Evolutionary conservation across 148 eudicot species (phyloP).

Genomic region (Polygonum aviculare): DNA sequence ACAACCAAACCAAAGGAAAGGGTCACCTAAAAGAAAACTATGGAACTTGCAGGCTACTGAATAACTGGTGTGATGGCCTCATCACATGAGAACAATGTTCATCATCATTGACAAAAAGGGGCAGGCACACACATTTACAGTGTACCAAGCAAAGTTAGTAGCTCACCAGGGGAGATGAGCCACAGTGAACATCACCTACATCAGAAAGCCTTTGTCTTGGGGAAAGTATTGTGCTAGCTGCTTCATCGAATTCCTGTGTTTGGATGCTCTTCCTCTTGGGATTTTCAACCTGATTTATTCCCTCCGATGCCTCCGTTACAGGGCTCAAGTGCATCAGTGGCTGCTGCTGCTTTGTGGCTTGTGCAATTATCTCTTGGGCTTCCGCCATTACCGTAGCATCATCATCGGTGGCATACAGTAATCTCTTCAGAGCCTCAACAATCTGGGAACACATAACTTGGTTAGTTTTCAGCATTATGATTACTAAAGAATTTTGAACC

Average conservation of each 20-base stretch:
- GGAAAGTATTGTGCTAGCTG: slow-evolving; percentile 42
- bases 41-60: background rate
- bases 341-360: slow-evolving; percentile 30
- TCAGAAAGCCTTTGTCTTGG: slow-evolving; percentile 77
- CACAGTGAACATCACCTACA: slow-evolving; percentile 67
- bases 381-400: slow-evolving; percentile 62
- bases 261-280: slow-evolving; percentile 63
- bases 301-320: slow-evolving; percentile 48
- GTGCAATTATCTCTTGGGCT: slow-evolving; percentile 69
- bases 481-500: no score
- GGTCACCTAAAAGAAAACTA: background rate
- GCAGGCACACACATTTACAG: background rate
- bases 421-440: slow-evolving; percentile 65
- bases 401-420: slow-evolving; percentile 78
- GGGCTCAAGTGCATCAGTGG: slow-evolving; percentile 25
- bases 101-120: slow-evolving; percentile 3
- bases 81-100: slow-evolving; percentile 2
- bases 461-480: background rate
- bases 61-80: slow-evolving; percentile 1
- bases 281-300: slow-evolving; percentile 24
- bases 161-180: slow-evolving; percentile 65
- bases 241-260: slow-evolving; percentile 37
- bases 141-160: slow-evolving; percentile 17
- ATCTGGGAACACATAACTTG: slow-evolving; percentile 27
- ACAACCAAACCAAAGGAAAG: background rate